These are phyloP conservation scores for Lizonia empirigonia DNA, from an alignment of 2,329 filamentous ascomycete species.

Conservation along the genomic window DNA sequence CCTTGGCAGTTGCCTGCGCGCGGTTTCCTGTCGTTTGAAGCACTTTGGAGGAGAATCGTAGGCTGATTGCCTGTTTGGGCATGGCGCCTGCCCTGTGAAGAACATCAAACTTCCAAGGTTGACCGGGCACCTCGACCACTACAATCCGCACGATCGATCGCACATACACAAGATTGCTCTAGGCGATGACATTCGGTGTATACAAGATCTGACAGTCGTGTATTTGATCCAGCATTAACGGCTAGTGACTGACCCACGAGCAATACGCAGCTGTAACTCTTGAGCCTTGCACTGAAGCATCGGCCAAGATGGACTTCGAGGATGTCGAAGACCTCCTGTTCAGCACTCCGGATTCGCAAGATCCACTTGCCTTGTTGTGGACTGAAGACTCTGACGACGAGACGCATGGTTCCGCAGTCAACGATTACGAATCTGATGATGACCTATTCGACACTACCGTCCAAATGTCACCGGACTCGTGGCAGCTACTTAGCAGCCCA, in stretches of 20 bases:
- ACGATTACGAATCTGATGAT: neutral
- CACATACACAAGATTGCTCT: neutral
- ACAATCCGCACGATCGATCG: neutral
- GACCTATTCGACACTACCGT: neutral
- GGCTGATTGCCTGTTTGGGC: conserved; percentile 25
- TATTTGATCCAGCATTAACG: neutral
- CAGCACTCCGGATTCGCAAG: conserved; percentile 23
- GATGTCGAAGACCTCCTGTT: conserved; percentile 42
- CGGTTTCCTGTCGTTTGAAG: conserved; percentile 17
- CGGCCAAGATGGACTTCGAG: conserved; percentile 27
- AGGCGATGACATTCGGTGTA: neutral
- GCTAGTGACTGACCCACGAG: neutral
- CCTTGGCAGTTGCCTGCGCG: conserved; percentile 22
- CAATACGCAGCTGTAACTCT: neutral
- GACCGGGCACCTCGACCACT: neutral
- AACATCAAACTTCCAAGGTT: conserved; percentile 7
- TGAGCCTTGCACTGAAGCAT: neutral
- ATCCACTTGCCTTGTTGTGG: conserved; percentile 17
- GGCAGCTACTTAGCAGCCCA: conserved; percentile 15
- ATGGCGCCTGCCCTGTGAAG: conserved; percentile 14
- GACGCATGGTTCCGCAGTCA: conserved; percentile 24
- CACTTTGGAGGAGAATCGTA: conserved; percentile 15
- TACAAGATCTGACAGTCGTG: too few species aligned
- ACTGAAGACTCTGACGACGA: conserved; percentile 29
- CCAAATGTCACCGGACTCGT: conserved; percentile 10